These are phyloP conservation scores for Diaporthe ilicicola DNA, from an alignment of 2,329 filamentous ascomycete genomes.

Conservation along the genomic window DNA sequence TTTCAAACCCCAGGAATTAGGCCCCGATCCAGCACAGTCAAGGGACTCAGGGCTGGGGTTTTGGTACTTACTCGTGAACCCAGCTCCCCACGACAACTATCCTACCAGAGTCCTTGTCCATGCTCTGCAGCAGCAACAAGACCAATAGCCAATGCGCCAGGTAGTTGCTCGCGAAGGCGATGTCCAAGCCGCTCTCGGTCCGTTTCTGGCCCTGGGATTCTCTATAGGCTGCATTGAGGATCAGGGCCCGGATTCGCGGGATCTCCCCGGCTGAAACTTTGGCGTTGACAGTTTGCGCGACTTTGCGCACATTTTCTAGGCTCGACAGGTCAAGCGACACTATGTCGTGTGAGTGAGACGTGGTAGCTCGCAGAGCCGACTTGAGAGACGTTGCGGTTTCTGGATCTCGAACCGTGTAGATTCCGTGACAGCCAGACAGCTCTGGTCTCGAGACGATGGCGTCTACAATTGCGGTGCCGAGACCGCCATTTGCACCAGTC, in stretches of 20 bases:
- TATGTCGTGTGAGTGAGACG: conserved; percentile 43
- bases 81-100: conserved; percentile 36
- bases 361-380: conserved; percentile 36
- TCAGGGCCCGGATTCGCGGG: conserved; percentile 49
- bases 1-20: background rate
- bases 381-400: conserved; percentile 42
- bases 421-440: conserved; percentile 44
- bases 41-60: background rate
- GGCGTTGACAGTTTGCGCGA: conserved; percentile 42
- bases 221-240: conserved; percentile 44
- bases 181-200: conserved; percentile 30
- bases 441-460: conserved; percentile 41
- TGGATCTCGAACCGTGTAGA: conserved; percentile 48
- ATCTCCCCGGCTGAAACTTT: conserved; percentile 43
- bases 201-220: conserved; percentile 36
- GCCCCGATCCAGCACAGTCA: too few relatives aligned
- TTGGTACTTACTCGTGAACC: conserved; percentile 7
- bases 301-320: conserved; percentile 39
- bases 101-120: conserved; percentile 35
- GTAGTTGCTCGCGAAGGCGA: conserved; percentile 36
- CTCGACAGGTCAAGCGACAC: conserved; percentile 44
- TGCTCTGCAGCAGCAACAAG: conserved; percentile 37
- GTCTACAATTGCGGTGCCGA: conserved; percentile 46
- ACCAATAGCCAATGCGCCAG: conserved; percentile 38
- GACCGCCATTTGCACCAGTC: conserved; percentile 51